Base-by-base conservation (phyloP, 139 green algal genomes). In the Chlamydomonas schloesseri region DNA sequence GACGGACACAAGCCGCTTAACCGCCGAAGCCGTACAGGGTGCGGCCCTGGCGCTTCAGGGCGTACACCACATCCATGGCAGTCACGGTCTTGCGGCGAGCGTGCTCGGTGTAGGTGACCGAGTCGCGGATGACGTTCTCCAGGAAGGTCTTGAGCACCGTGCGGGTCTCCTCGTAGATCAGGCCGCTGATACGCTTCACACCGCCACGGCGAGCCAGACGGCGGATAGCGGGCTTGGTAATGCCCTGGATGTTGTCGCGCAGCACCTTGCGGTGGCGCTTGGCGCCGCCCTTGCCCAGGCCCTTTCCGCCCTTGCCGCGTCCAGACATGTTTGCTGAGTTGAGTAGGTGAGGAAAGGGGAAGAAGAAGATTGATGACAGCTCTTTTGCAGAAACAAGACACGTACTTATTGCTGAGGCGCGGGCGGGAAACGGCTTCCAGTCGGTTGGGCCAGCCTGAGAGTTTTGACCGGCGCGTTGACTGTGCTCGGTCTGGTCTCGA, bases 181-280 rank as follows among this genome's bases (percentile, higher is more conserved):
- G 57, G 20, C 57, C 57, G 57, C 57, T 65, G 20, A 65, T 65
- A 26, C 57, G 57, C 57, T 65, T 65, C 17, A 65, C 57, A 20
- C 57, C 57, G 28, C 57, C 57, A 20, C 57, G 57, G 57, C 57
- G 57, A 65, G 57, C 57, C 14, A 65, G 57, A 65, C 57, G 57
- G 57, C 57, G 57, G 17, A 65, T 65, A 26, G 57, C 57, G 57
- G 57, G 57, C 57, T 65, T 65, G 57, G 57, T 65, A 65, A 65
- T 65, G 57, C 57, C 57, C 57, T 65, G 57, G 57, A 65, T 65
- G n/a, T 15, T 15, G 50, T 14, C 67, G 64, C 96, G 94, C 71
- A 98, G 86, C 57, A 98, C 96, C 94, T 98, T 98, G 84, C 96
- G 88, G 93, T 98, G 96, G 90, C 96, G 94, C 94, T 98, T 98